Base-by-base conservation (phyloP, 805 yeast genomes). In the Saturnispora sekii region DNA sequence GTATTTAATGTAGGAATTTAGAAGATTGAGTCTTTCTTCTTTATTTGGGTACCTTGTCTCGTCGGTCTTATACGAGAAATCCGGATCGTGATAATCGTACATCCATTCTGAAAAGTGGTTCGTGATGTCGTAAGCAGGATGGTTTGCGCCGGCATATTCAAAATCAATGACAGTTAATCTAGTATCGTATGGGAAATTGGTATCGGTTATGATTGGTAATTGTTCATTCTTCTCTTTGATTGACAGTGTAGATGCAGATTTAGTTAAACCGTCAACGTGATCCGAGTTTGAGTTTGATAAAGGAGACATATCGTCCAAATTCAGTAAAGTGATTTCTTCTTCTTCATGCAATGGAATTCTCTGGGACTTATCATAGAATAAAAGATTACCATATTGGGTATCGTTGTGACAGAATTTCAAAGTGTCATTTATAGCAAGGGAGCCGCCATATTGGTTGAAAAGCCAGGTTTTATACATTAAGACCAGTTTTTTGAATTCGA, bases 101-200 rank as follows among this genome's bases (percentile, higher is more conserved):
- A 89, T 93, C 98, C 98, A 90, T 66, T 90, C 98, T 51, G 84
- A 75, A 53, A 93, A 84, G 66, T 93, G 98, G 61, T 93, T 89
- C 11, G 89, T 89, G 45, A 93, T 76, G 60, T 93, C 98, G 59
- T 72, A 86, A 2, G 94, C 95, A 1, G 95, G 87, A 38, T 80
- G 70, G 57, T 89, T 93, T 10, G 95, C 79, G 1, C 96, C 97
- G 0, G 96, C 79, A 62, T 90, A 93, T 65, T 93, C 98, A 62
- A 93, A 93, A 61, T 93, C 98, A 57, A 93, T 93, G 10, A 93
- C 98, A 10, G 85, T 95, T 47, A 90, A 69, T 58, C 79, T 82
- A 38, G 78, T 70, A 62, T 84, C 89, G 38, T 59, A 56, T 38
- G 54, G 52, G 36, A 53, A 56, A 43, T 57, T 55, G 8, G 56